phyloP scores from a whole-genome alignment of 2,329 filamentous ascomycete genomes.

The Fusarium paranaense region DNA sequence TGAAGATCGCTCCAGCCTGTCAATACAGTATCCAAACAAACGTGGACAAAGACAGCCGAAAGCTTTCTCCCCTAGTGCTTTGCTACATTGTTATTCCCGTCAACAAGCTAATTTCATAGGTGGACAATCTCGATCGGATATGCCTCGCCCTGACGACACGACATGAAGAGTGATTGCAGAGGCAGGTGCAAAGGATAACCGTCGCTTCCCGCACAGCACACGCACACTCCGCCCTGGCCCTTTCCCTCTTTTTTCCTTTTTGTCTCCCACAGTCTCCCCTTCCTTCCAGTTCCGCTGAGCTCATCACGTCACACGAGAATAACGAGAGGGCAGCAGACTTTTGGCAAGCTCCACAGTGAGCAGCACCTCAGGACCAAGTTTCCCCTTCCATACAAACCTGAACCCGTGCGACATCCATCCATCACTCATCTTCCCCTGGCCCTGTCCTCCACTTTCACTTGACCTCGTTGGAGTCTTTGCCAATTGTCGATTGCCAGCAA shows the following conservation, averaged over 20 bases:
- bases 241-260: conserved; percentile 17
- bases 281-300: conserved; percentile 19
- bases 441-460: conserved; percentile 1
- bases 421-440: conserved; percentile 21
- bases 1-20: conserved; percentile 1
- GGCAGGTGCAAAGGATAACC: conserved; percentile 16
- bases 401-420: conserved; percentile 19
- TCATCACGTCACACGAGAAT: conserved; percentile 41
- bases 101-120: conserved; percentile 6
- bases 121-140: conserved; percentile 29
- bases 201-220: not conserved
- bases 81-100: not conserved
- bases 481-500: conserved; percentile 24
- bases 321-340: conserved; percentile 27
- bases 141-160: not conserved
- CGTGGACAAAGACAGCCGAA: not conserved
- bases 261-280: conserved; percentile 20
- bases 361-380: conserved; percentile 10
- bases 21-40: not conserved
- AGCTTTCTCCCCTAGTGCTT: not conserved
- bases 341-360: conserved; percentile 23
- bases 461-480: conserved; percentile 2
- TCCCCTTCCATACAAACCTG: conserved; percentile 2
- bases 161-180: conserved; percentile 4
- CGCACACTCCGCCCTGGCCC: conserved; percentile 5